Conservation (phyloP, 225 moss, liverwort and hornwort species). For the Antitrichia curtipendula region DNA sequence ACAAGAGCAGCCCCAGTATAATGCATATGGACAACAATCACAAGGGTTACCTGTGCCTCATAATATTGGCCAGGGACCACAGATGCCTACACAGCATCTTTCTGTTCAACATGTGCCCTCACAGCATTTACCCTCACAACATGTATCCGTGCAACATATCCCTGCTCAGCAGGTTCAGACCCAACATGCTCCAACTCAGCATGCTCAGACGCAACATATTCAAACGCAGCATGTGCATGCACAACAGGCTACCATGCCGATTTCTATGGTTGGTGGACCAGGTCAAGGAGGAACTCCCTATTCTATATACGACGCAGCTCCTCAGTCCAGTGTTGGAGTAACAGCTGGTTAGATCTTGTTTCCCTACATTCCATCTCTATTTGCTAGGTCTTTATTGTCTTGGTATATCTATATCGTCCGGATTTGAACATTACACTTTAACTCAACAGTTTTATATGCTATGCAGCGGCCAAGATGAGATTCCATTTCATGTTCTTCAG, state of each 20-base stretch:
- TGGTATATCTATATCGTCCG: background rate
- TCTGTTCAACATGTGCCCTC: conserved; percentile 23
- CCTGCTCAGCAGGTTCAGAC: conserved; percentile 11
- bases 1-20: conserved; percentile 36
- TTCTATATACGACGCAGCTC: conserved; percentile 49
- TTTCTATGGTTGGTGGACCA: conserved; percentile 34
- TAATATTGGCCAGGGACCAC: conserved; percentile 26
- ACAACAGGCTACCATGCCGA: conserved; percentile 33
- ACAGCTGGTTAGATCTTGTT: conserved; percentile 24
- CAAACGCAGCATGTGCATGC: conserved; percentile 26
- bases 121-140: conserved; percentile 10
- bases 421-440: background rate
- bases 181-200: conserved; percentile 18
- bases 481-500: background rate
- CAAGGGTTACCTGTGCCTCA: conserved; percentile 29
- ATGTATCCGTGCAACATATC: conserved; percentile 13
- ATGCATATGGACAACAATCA: conserved; percentile 27
- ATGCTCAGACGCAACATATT: conserved; percentile 25
- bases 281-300: conserved; percentile 50
- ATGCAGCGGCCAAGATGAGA: background rate
- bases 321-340: conserved; percentile 34
- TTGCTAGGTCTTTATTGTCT: background rate
- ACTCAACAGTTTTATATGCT: background rate
- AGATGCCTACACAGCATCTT: conserved; percentile 27
- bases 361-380: background rate